These are phyloP conservation scores for Acanthamoeba rhysodes DNA, from an alignment of 208 protist genomes.

Conservation along the genomic window DNA sequence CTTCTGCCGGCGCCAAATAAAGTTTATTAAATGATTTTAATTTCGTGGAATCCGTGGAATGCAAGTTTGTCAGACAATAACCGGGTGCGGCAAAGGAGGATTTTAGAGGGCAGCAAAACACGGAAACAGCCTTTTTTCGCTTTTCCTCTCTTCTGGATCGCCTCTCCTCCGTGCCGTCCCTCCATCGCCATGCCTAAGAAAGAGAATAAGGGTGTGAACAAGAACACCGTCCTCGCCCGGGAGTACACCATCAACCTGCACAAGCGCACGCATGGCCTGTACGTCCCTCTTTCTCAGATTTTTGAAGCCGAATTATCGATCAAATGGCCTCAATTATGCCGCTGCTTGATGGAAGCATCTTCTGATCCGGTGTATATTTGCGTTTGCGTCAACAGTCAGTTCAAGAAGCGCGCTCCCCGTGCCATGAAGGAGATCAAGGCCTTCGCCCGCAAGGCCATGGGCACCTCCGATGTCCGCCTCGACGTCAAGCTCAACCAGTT, in stretches of 20 bases:
- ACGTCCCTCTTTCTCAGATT: constrained; percentile 73
- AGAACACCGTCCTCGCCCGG: constrained; percentile 90
- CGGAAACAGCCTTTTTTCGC: constrained; percentile 18
- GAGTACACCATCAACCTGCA: constrained; percentile 99
- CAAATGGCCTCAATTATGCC: background rate
- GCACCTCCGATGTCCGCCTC: constrained; percentile 98
- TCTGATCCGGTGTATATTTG: background rate
- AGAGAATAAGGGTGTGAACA: constrained; percentile 80
- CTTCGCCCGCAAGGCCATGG: constrained; percentile 97
- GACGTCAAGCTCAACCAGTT: constrained; percentile 97
- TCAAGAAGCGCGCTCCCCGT: constrained; percentile 97
- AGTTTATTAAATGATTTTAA: background rate
- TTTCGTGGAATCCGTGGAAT: background rate
- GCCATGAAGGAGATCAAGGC: constrained; percentile 97
- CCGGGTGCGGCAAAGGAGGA: background rate
- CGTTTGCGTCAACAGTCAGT: constrained; percentile 91
- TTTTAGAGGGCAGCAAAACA: constrained; percentile 29
- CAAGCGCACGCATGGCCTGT: constrained; percentile 95
- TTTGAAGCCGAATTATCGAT: background rate
- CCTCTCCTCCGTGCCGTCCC: constrained; percentile 58
- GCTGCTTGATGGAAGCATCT: background rate
- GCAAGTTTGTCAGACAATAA: background rate
- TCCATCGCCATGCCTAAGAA: constrained; percentile 79
- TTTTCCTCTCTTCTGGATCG: constrained; percentile 75
- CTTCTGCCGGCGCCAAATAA: background rate